phyloP scores from a whole-genome alignment of 2,329 filamentous ascomycete species.

The Elsinoe arachidis region DNA sequence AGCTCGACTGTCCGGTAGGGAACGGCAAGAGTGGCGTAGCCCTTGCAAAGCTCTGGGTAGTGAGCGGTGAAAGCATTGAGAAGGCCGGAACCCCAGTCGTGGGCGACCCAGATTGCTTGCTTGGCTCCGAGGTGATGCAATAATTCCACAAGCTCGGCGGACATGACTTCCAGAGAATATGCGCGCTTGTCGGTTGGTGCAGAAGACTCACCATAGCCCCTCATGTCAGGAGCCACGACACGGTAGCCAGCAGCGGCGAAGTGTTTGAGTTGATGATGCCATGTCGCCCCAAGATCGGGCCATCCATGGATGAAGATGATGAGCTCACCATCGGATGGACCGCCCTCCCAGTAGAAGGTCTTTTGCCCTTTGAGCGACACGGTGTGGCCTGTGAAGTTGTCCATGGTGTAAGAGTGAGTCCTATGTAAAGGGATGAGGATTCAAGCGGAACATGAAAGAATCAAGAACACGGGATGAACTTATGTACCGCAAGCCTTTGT shows the following conservation, averaged over 20 bases:
- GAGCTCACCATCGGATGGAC: constrained; percentile 22
- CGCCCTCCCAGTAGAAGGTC: constrained; percentile 23
- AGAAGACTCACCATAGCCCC: constrained; percentile 30
- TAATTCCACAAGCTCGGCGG: constrained; percentile 30
- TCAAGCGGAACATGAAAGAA: neutral
- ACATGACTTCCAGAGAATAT: constrained; percentile 26
- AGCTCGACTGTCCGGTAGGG: constrained; percentile 36
- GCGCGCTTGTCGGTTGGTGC: constrained; percentile 23
- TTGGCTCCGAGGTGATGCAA: constrained; percentile 31
- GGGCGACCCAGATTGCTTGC: constrained; percentile 41
- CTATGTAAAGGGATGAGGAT: neutral
- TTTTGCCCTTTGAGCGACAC: constrained; percentile 19
- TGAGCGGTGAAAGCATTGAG: constrained; percentile 26
- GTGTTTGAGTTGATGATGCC: constrained; percentile 28
- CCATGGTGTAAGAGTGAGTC: neutral
- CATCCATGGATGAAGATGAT: constrained; percentile 27
- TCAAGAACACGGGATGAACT: neutral
- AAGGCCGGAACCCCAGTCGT: constrained; percentile 36
- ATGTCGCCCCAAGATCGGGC: constrained; percentile 30
- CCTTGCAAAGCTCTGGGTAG: constrained; percentile 28
- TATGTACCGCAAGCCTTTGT: neutral
- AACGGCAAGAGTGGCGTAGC: constrained; percentile 26
- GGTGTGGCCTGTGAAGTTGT: neutral
- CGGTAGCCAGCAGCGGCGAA: constrained; percentile 24
- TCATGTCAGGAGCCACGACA: constrained; percentile 27